Percentiles rank a stretch among this genome's conserved stretches.
phyloP scores from a whole-genome alignment of 345 rosid genomes.

The Anacardium occidentale region DNA sequence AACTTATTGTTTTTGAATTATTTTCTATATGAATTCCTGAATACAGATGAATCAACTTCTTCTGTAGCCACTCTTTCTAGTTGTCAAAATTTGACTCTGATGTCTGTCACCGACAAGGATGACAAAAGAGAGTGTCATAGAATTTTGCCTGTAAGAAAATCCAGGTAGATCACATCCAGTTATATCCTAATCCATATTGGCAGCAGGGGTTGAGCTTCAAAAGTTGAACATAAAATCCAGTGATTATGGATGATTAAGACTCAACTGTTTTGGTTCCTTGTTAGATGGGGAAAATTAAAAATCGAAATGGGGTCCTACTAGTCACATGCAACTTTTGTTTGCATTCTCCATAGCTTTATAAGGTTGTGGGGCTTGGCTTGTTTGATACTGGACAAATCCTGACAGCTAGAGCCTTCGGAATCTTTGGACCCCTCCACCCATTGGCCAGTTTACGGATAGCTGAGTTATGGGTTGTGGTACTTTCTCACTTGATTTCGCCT shows the following conservation, averaged over 20 bases:
- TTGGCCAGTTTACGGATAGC: background rate
- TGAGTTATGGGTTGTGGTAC: background rate
- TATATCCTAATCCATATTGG: background rate
- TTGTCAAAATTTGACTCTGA: background rate
- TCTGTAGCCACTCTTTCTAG: background rate
- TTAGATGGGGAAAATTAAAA: slow-evolving; percentile 11
- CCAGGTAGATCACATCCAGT: background rate
- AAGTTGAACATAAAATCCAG: slow-evolving; percentile 6
- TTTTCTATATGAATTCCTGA: background rate
- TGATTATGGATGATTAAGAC: slow-evolving; percentile 8
- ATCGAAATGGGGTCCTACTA: slow-evolving; percentile 23
- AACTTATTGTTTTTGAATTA: background rate
- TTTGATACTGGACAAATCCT: slow-evolving; percentile 13
- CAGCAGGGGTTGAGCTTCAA: slow-evolving; percentile 2
- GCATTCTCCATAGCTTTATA: slow-evolving; percentile 4
- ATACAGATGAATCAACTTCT: too few species aligned
- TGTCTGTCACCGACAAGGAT: background rate
- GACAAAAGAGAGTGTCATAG: background rate
- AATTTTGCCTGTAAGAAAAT: background rate
- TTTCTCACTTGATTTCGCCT: background rate
- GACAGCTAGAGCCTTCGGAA: slow-evolving; percentile 11
- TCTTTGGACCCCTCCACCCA: slow-evolving; percentile 11
- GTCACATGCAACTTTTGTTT: slow-evolving; percentile 15
- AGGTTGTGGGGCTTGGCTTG: slow-evolving; percentile 27
- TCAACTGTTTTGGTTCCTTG: background rate